Evolutionary conservation across 2,329 filamentous ascomycete species (phyloP), one percentile per base, ranked within the genome.

Genomic region (Calonectria pauciramosa): DNA sequence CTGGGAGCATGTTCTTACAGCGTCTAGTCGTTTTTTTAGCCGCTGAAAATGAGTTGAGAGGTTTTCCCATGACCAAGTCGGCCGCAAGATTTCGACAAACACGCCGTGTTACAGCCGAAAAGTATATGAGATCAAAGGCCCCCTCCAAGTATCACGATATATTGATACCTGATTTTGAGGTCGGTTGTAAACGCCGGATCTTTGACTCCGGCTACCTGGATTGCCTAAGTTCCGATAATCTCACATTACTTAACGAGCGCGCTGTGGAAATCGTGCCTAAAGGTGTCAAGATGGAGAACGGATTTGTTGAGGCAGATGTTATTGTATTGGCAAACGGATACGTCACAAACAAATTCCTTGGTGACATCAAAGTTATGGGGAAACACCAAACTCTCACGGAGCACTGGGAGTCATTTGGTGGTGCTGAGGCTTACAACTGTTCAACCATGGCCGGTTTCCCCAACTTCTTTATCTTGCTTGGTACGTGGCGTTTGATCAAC

Each of bases 161-260:
- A 9, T 81, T 94, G 44, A 91, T 91, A 0, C 92, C 92, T 0
- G 88, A 93, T 65, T 94, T 92, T 71, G 87, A 88, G 56, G 82
- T 93, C 18, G 91, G 91, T 1, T 93, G 92, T 84, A 94, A 93
- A 83, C 85, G 92, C n/a, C 87, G 91, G 18, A 89, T 94, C 70
- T 89, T 90, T 68, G 91, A 93, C 73, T 86, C 88, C 3, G 86
- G 86, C 1, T 94, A 93, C 85, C 86, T 91, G 26, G 78, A 85
- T 18, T 85, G 86, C 51, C 82, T 94, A 47, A 85, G 91, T 47
- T 82, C 88, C 4, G 83, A 87, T 0, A 91, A 91, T 10, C 34
- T 87, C 9, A 82, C 79, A 1, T 63, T 87, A 67, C 91, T 89
- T 0, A 88, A 90, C 0, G 86, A 89, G 30, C 85, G 86, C 2